Conservation (phyloP, 1,139 yeast species). For the Zygosaccharomyces sapae region DNA sequence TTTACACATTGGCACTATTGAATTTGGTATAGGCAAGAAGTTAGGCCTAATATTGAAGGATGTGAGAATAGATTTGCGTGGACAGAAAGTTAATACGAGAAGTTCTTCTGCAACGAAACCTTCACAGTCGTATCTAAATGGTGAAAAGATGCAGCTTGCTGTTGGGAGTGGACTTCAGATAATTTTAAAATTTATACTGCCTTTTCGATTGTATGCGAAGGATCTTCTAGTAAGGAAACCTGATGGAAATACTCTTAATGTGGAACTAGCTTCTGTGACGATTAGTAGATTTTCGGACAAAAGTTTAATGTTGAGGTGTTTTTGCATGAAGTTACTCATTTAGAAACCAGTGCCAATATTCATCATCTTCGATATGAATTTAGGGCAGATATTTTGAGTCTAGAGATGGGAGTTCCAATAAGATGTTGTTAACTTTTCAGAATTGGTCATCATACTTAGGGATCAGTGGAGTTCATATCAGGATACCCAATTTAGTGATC, state of each 20-base stretch:
- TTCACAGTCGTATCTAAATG: background rate
- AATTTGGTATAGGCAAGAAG: constrained; percentile 20
- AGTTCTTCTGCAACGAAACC: background rate
- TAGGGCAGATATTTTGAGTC: constrained; percentile 15
- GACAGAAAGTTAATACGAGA: too few relatives aligned
- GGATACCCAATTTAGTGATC: constrained; percentile 6
- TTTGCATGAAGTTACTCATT: constrained; percentile 18
- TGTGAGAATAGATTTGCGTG: constrained; percentile 15
- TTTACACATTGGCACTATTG: constrained; percentile 16
- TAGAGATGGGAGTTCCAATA: constrained; percentile 2
- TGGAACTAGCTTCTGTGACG: constrained; percentile 21
- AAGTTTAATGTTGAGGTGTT: constrained; percentile 19
- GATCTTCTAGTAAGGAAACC: constrained; percentile 13
- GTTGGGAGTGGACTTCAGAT: constrained; percentile 7
- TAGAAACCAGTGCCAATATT: constrained; percentile 17
- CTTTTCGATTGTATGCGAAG: constrained; percentile 19
- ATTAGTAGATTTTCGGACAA: constrained; percentile 16
- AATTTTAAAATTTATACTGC: constrained; percentile 15
- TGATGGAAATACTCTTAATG: constrained; percentile 13
- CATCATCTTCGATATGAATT: constrained; percentile 22
- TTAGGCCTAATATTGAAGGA: constrained; percentile 22
- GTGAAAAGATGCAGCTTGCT: background rate
- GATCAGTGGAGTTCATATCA: constrained; percentile 18
- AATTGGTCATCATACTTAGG: constrained; percentile 19
- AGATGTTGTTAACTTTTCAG: constrained; percentile 11